Conservation (phyloP, 1,139 yeast species). For the Meyerozyma elateridarum region DNA sequence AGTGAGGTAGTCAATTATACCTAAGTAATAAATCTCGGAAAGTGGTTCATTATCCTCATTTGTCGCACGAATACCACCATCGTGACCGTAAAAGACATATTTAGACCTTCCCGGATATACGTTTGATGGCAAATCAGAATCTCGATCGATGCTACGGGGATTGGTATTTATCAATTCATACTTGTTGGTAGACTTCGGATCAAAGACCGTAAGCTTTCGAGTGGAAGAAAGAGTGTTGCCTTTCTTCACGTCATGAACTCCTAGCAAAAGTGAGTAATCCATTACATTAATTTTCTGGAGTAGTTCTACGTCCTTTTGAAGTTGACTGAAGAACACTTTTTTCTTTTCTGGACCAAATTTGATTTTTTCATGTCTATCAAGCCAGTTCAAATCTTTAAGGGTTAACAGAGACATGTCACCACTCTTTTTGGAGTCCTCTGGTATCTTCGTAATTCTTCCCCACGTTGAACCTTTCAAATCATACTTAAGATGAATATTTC, state of each 20-base stretch:
- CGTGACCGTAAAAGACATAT: constrained; percentile 67
- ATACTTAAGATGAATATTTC: constrained; percentile 79
- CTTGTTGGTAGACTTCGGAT: constrained; percentile 39
- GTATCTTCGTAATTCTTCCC: constrained; percentile 61
- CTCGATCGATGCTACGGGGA: constrained; percentile 40
- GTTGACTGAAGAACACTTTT: constrained; percentile 57
- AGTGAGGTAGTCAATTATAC: constrained; percentile 91
- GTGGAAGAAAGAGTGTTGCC: constrained; percentile 38
- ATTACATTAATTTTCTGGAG: constrained; percentile 74
- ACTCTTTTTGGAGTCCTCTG: constrained; percentile 16
- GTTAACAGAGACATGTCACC: constrained; percentile 36
- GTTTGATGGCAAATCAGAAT: constrained; percentile 39
- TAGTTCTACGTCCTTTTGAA: constrained; percentile 69
- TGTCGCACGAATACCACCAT: constrained; percentile 84
- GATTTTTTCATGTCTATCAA: constrained; percentile 58
- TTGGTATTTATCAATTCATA: constrained; percentile 43
- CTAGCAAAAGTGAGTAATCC: constrained; percentile 91
- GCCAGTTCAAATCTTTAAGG: constrained; percentile 85
- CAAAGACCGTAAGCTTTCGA: constrained; percentile 44
- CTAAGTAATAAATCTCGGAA: constrained; percentile 77
- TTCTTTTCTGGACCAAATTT: constrained; percentile 70
- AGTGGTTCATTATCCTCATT: constrained; percentile 59
- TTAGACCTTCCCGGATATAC: constrained; percentile 49
- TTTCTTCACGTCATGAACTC: constrained; percentile 70
- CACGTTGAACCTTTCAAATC: constrained; percentile 92